phyloP scores from a whole-genome alignment of 1,284 basidiomycete species.

The Apiotrichum mycotoxinovorans region DNA sequence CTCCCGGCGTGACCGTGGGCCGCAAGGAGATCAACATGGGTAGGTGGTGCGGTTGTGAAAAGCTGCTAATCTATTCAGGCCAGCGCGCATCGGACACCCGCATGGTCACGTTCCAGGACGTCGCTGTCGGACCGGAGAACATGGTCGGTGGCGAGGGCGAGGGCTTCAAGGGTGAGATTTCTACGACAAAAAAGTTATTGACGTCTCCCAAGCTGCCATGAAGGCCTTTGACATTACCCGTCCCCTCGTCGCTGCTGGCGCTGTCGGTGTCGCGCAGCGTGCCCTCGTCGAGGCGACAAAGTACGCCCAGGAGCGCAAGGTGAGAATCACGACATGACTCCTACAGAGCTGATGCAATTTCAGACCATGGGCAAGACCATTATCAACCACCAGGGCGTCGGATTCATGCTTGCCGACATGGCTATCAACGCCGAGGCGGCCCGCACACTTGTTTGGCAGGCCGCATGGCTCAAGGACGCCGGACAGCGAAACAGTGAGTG shows the following conservation, averaged over 20 bases:
- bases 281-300: constrained; percentile 56
- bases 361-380: constrained; percentile 58
- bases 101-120: constrained; percentile 57
- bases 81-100: constrained; percentile 58
- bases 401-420: constrained; percentile 59
- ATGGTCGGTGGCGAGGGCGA: constrained; percentile 55
- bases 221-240: constrained; percentile 57
- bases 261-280: constrained; percentile 56
- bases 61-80: constrained; percentile 20
- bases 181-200: no score
- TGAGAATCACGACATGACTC: constrained; percentile 13
- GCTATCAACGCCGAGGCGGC: constrained; percentile 55
- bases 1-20: constrained; percentile 52
- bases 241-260: constrained; percentile 55
- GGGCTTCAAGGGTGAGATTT: constrained; percentile 55
- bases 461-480: constrained; percentile 54
- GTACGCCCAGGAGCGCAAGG: constrained; percentile 56
- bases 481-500: constrained; percentile 53
- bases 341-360: no score
- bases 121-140: constrained; percentile 55
- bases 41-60: constrained; percentile 6
- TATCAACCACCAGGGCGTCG: constrained; percentile 57
- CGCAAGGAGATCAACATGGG: constrained; percentile 61
- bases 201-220: constrained; percentile 54
- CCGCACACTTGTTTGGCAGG: constrained; percentile 54